Base-by-base conservation (phyloP, 768 basidiomycete genomes). In the Auricularia sp. region DNA sequence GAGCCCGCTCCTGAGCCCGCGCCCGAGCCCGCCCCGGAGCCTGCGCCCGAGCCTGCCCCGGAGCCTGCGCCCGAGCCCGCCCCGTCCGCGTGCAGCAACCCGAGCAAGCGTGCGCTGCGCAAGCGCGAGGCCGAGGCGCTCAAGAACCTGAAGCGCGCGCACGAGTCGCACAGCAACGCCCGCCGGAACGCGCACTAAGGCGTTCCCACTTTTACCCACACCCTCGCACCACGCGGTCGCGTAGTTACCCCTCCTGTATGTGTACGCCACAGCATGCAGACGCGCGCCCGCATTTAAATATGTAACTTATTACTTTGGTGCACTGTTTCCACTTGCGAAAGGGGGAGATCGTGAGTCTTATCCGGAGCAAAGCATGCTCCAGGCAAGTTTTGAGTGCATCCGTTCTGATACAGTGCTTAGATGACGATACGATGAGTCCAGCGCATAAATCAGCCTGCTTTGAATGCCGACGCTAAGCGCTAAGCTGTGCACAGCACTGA, bases 41-140 rank as follows among this genome's bases (percentile, higher is more conserved):
- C 39, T 2, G 39, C 39, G 0, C 39, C 39, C 1, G 39, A 42
- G 39, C 39, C 39, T 3, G 39, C 7, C 1, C 39, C 39, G 1
- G 39, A 42, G 39, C 39, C 39, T 42, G 39, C 39, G 7, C 39
- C 39, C 13, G 39, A 42, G 4, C 56, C 56, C 16, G 24, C 56
- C 24, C 56, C 56, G 29, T n/a, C 24, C 8, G 10, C 24, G 34
- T 59, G 56, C 56, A 29, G 24, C 24, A 71, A 69, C 33, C 72
- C 73, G 1, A 70, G 72, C 1, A 66, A 72, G 39, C 64, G 68
- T 10, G 69, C 70, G 0, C 66, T 73, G 7, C 67, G 73, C 5
- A 64, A 69, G 61, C 65, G 62, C 33, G 44, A 72, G 13, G 68
- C 68, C 8, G 34, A 61, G 11, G 56, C 13, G 10, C 24, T 33